Percentiles rank a stretch among this genome's conserved stretches.
phyloP scores from a whole-genome alignment of 140 eudicot species.

The Stevia rebaudiana region DNA sequence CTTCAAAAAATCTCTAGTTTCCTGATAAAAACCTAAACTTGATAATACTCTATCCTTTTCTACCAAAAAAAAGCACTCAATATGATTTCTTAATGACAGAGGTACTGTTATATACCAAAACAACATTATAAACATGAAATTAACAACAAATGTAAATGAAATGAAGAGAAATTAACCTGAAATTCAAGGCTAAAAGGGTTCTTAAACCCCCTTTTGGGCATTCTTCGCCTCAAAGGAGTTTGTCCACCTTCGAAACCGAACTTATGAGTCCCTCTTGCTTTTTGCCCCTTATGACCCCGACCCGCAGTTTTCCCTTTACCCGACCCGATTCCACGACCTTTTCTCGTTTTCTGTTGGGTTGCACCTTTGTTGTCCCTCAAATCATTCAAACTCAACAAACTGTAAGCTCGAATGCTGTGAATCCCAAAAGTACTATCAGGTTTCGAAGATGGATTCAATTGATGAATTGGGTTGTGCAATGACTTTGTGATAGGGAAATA shows the following conservation, averaged over 20 bases:
- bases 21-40: background rate
- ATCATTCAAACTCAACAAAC: constrained; percentile 72
- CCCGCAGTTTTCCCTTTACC: constrained; percentile 98
- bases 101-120: background rate
- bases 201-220: constrained; percentile 89
- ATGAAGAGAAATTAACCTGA: constrained; percentile 47
- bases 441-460: constrained; percentile 3
- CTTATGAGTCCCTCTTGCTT: constrained; percentile 86
- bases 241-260: constrained; percentile 99
- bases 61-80: background rate
- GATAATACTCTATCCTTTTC: background rate
- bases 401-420: constrained; percentile 43
- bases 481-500: constrained; percentile 2
- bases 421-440: background rate
- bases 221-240: constrained; percentile 80
- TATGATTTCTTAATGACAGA: background rate
- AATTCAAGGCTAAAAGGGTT: constrained; percentile 90
- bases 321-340: constrained; percentile 97
- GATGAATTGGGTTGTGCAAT: constrained; percentile 12
- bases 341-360: constrained; percentile 77
- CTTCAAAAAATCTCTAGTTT: background rate
- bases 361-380: constrained; percentile 83
- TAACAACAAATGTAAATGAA: background rate
- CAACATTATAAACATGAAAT: background rate
- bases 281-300: constrained; percentile 97